Evolutionary conservation across 164 flowering plant genomes (phyloP).

Genomic region (Brasenia schreberi): DNA sequence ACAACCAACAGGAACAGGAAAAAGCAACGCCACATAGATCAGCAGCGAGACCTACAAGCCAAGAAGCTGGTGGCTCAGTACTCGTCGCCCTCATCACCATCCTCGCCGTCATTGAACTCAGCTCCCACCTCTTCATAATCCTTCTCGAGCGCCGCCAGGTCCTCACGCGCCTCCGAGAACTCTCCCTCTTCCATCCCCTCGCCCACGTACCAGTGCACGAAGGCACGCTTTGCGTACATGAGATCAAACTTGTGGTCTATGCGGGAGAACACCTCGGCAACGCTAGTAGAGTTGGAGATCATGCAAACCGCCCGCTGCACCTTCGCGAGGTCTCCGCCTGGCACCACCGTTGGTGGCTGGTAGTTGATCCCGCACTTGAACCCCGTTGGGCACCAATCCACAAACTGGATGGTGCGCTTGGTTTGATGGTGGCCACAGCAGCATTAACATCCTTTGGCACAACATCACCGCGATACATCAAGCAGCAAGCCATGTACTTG

Average conservation of each 20-base stretch:
- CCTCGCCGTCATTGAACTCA: constrained; percentile 41
- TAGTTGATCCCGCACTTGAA: constrained; percentile 56
- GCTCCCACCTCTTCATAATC: constrained; percentile 60
- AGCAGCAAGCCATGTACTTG: constrained; percentile 62
- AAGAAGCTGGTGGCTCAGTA: constrained; percentile 12
- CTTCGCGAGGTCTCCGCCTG: constrained; percentile 58
- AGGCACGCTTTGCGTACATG: constrained; percentile 59
- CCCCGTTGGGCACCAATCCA: constrained; percentile 60
- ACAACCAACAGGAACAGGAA: not conserved
- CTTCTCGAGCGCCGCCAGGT: constrained; percentile 52
- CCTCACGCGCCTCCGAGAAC: constrained; percentile 61
- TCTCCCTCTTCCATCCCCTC: constrained; percentile 80
- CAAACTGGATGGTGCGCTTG: constrained; percentile 58
- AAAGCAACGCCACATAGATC: not conserved
- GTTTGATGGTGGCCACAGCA: constrained; percentile 58
- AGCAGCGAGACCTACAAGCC: not conserved
- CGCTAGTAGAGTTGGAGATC: constrained; percentile 53
- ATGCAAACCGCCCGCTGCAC: constrained; percentile 61
- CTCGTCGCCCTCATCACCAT: constrained; percentile 47
- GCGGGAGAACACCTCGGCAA: constrained; percentile 54
- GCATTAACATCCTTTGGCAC: constrained; percentile 68
- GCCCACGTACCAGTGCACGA: constrained; percentile 74
- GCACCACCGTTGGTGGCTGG: constrained; percentile 54
- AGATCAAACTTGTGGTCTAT: constrained; percentile 57
- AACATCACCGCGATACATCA: constrained; percentile 68